Evolutionary conservation across 163 green algal genomes (phyloP), one percentile per base, ranked within the genome.

Genomic region (Prototheca stagnorum): DNA sequence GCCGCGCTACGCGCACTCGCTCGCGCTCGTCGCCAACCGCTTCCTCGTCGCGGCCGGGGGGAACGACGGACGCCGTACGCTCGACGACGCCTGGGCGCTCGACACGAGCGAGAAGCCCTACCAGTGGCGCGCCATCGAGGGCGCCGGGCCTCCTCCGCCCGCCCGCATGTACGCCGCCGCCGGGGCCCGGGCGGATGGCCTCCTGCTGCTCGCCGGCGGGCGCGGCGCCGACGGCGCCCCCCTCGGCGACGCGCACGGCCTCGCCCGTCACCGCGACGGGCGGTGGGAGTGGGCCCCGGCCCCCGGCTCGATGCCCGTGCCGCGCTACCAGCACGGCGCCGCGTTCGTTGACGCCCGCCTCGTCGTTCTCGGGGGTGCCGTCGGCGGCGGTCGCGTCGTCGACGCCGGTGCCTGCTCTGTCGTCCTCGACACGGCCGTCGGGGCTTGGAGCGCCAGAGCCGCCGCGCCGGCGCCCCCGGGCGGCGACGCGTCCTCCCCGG

Each of bases 71-170:
- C 84, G 85, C 57, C 65, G 69, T 21, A 92, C 83, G 14, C 70
- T 98, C 46, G 61, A 62, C 3, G 90, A 98, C 63, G 75, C 79
- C 0, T 98, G 90, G 90, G 79, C 86, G 1, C 72, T 98, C 39
- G 90, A 98, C 61, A 98, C 90, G 7, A 84, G 72, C 20, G 82
- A 95, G 51, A 98, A 98, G 70, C 90, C 90, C 4, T 98, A 98
- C 69, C 73, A 85, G 52, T 98, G 90, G 90, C 74, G 73, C 16
- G 86, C 85, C 53, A 91, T 97, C 25, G 74, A 55, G 0, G 81
- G 88, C 45, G 64, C 67, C 19, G 79, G 71, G 0, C 81, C 91
- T 22, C 82, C 79, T 61, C 80, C 80, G 3, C 74, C 67, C 4
- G 64, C 79, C n/a, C 86, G 84, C 56, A 98, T 97, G 89, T 98